Percentiles rank a stretch among this genome's conserved stretches.
Evolutionary conservation across 2,329 filamentous ascomycete species (phyloP).

Genomic region (Trichoderma oligosporum): DNA sequence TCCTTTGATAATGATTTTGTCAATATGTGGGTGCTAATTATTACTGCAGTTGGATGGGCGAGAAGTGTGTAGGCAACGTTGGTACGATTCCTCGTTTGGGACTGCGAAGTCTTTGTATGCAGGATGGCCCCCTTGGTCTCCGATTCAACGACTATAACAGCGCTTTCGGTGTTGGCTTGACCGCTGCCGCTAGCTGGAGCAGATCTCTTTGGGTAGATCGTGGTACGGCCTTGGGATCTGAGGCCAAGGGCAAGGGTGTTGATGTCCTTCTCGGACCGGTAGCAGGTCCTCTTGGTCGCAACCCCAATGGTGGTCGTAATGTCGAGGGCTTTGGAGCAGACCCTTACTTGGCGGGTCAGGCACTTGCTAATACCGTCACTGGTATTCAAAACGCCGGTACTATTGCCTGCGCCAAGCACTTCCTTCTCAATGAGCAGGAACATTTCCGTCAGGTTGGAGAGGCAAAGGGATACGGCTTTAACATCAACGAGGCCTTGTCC

Average conservation of each 20-base stretch:
- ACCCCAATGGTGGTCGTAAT: constrained; percentile 48
- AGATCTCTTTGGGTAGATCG: constrained; percentile 58
- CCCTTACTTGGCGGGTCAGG: constrained; percentile 68
- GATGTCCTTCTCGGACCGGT: constrained; percentile 62
- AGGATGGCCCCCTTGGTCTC: constrained; percentile 79
- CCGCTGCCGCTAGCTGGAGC: constrained; percentile 80
- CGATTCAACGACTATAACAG: constrained; percentile 75
- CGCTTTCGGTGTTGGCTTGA: constrained; percentile 75
- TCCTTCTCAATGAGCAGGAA: constrained; percentile 72
- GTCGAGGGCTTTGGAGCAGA: constrained; percentile 70
- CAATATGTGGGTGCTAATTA: neutral
- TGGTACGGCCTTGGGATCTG: constrained; percentile 49
- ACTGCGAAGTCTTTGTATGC: constrained; percentile 73
- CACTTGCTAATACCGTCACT: constrained; percentile 67
- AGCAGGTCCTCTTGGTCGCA: constrained; percentile 45
- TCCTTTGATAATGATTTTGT: too few relatives aligned
- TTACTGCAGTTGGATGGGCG: constrained; percentile 43
- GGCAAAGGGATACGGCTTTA: constrained; percentile 50
- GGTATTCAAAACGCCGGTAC: constrained; percentile 81
- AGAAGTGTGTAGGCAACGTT: constrained; percentile 72
- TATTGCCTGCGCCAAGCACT: constrained; percentile 80
- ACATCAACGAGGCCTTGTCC: constrained; percentile 58
- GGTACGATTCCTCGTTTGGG: constrained; percentile 68
- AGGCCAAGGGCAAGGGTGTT: constrained; percentile 72
- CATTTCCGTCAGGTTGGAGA: constrained; percentile 65